Base-by-base conservation (phyloP, 2,329 filamentous ascomycete species). In the Diplodia mutila region DNA sequence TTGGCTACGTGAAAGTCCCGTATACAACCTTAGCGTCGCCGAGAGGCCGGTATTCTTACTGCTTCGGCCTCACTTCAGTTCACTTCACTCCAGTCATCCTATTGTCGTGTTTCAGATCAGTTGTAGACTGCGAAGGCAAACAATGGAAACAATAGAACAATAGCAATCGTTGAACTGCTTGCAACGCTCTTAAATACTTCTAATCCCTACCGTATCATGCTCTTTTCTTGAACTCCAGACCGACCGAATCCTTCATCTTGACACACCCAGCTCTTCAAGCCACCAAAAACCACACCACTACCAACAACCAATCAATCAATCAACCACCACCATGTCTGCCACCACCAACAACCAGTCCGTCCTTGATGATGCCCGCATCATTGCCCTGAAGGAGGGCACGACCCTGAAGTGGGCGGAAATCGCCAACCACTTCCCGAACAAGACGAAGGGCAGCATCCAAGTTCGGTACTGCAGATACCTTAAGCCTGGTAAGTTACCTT, bases 361-460 rank as follows among this genome's bases (percentile, higher is more conserved):
- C n/a, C 18, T 34, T 4, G 49, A 54, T 11, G 63, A 65, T 39
- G 63, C 63, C 18, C 34, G 25, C 49, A 65, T 65, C 63, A 57
- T 65, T 27, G 52, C 49, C 25, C 39, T 65, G 12, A 65, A 65
- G 21, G 63, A 65, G 32, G 14, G 29, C 12, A 29, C 6, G 5
- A 12, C 8, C 27, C 14, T 54, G 12, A 42, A 23, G 1, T 65
- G 63, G 63, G 25, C 49, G 4, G 32, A 55, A 9, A 65, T 65
- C 18, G 63, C 63, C 11, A 34, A 9, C 3, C 29, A 34, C 49
- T 57, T 65, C 52, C 63, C 63, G 2, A 34, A 23, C n/a, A 48
- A 14, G 39, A 54, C 29, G 49, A 57, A 29, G 25, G 63, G 63
- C 23, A 65, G 63, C 63, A 32, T 65, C 34, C 63, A 65, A 32